phyloP scores from a whole-genome alignment of 768 basidiomycete genomes.

The Tricholoma flavovirens region DNA sequence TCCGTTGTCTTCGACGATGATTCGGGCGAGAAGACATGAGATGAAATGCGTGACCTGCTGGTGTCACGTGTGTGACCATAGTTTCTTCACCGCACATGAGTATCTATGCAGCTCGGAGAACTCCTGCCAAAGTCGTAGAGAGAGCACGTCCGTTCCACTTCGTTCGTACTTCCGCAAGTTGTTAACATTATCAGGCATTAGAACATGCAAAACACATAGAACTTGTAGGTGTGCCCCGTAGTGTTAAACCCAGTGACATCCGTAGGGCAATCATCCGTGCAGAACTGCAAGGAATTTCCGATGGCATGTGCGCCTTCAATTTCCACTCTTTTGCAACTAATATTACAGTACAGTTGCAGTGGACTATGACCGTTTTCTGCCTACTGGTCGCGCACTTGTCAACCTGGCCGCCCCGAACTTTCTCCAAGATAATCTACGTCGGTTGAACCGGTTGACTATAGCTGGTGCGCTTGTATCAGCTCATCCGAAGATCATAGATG shows the following conservation, averaged over 20 bases:
- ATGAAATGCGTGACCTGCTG: slow-evolving; percentile 10
- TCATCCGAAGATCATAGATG: slow-evolving; percentile 17
- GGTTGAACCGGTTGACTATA: slow-evolving; percentile 39
- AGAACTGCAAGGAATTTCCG: slow-evolving; percentile 39
- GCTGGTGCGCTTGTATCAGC: slow-evolving; percentile 39
- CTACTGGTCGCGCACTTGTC: slow-evolving; percentile 54
- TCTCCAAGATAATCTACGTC: slow-evolving; percentile 33
- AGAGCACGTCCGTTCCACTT: neutral
- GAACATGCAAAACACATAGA: slow-evolving; percentile 36
- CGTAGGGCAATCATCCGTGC: slow-evolving; percentile 36
- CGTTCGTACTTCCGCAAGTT: neutral
- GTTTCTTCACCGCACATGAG: neutral
- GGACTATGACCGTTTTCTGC: slow-evolving; percentile 54
- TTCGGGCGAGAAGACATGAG: slow-evolving; percentile 55
- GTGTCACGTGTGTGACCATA: neutral
- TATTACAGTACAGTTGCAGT: slow-evolving; percentile 40
- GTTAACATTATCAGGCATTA: slow-evolving; percentile 11
- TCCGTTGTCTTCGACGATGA: slow-evolving; percentile 53
- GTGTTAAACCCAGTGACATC: slow-evolving; percentile 53
- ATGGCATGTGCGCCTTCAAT: slow-evolving; percentile 27
- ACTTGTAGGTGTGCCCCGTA: slow-evolving; percentile 43
- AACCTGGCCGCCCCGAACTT: slow-evolving; percentile 45
- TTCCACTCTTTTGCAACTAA: neutral
- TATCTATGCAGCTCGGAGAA: neutral
- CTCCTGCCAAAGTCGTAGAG: neutral